A percentile compares a stretch with the other conserved stretches of the same genome.
These are phyloP conservation scores for Nicotiana knightiana DNA, from an alignment of 257 asterid genomes.

Conservation along the genomic window DNA sequence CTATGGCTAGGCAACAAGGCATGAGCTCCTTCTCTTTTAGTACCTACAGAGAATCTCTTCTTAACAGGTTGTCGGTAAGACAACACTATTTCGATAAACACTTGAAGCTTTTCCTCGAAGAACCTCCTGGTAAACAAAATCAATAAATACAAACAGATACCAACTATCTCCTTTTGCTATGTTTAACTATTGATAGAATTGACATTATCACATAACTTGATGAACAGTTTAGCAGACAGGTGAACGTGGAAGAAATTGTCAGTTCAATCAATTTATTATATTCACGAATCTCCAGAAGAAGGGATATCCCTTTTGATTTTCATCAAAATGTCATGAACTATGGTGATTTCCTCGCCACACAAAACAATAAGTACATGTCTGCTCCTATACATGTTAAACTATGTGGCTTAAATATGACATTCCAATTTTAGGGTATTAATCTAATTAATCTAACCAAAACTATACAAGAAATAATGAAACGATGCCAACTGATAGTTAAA, in stretches of 20 bases:
- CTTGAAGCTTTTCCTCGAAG: neutral
- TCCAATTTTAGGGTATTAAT: neutral
- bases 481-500: neutral
- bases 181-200: neutral
- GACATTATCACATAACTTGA: neutral
- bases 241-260: neutral
- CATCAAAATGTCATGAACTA: neutral
- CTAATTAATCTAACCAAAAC: neutral
- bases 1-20: neutral
- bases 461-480: neutral
- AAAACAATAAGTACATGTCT: neutral
- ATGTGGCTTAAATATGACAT: neutral
- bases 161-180: neutral
- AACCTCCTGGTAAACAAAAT: neutral
- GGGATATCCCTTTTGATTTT: slow-evolving; percentile 1
- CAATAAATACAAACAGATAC: neutral
- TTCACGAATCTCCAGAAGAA: neutral
- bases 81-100: neutral
- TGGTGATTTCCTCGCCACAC: neutral
- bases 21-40: neutral
- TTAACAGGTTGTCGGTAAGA: neutral
- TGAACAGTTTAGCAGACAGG: neutral
- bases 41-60: neutral
- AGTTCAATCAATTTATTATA: neutral
- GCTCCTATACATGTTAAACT: neutral